phyloP scores from a whole-genome alignment of 805 yeast genomes.

The Phaffomyces thermotolerans region DNA sequence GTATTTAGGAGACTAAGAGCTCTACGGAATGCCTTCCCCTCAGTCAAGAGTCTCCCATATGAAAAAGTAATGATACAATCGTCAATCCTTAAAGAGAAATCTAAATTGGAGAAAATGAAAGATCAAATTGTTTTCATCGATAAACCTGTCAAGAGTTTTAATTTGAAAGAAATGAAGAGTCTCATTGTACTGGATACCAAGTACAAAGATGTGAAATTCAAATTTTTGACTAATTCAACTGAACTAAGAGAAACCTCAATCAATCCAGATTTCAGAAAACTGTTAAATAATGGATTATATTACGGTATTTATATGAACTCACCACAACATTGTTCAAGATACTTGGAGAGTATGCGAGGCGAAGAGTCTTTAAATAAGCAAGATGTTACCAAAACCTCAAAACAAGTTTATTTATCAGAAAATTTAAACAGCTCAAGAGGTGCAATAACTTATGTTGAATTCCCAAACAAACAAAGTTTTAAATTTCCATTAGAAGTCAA shows the following conservation, averaged over 20 bases:
- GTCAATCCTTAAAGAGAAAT: not conserved
- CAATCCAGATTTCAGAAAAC: conserved; percentile 11
- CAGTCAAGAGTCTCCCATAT: no score
- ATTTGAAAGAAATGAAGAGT: conserved; percentile 11
- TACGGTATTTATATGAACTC: conserved; percentile 15
- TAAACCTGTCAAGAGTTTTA: conserved; percentile 13
- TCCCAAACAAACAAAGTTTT: not conserved
- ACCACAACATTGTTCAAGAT: conserved; percentile 3
- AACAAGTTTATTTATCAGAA: conserved; percentile 2
- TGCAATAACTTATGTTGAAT: conserved; percentile 3
- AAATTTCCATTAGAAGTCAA: conserved; percentile 10
- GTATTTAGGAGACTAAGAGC: no score
- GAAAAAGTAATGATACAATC: not conserved
- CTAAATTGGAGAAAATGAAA: not conserved
- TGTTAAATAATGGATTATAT: conserved; percentile 16
- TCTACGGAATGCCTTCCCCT: no score
- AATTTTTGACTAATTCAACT: conserved; percentile 8
- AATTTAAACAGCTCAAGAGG: not conserved
- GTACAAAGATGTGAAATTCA: conserved; percentile 9
- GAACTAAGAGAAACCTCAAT: not conserved
- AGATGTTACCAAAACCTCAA: not conserved
- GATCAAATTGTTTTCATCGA: conserved; percentile 10
- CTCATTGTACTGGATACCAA: conserved; percentile 10
- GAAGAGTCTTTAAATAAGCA: not conserved
- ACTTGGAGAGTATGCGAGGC: not conserved